Conservation (phyloP, 2,329 filamentous ascomycete genomes). For the Blastomyces parvus region DNA sequence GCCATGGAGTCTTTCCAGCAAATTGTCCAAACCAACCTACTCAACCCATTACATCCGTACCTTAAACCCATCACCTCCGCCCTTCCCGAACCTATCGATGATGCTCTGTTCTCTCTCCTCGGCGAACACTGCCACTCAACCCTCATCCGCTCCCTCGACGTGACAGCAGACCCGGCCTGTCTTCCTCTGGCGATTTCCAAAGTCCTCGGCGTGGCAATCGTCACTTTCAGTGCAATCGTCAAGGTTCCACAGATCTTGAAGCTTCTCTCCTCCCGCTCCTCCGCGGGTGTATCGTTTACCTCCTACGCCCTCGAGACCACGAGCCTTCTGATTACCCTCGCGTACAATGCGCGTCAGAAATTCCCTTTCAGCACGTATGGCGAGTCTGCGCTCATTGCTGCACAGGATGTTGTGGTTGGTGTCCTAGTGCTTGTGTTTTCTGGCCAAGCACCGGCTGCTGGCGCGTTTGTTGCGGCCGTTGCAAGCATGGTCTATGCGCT, state of each 20-base stretch:
- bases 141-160: slow-evolving; percentile 74
- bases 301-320: slow-evolving; percentile 87
- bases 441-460: slow-evolving; percentile 57
- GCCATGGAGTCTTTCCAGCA: slow-evolving; percentile 38
- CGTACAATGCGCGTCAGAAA: slow-evolving; percentile 81
- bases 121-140: slow-evolving; percentile 76
- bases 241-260: slow-evolving; percentile 97
- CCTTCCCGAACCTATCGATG: slow-evolving; percentile 63
- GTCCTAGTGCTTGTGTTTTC: slow-evolving; percentile 78
- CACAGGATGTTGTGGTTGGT: slow-evolving; percentile 85
- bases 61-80: slow-evolving; percentile 61
- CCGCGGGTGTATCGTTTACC: slow-evolving; percentile 76
- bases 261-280: slow-evolving; percentile 68
- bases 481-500: slow-evolving; percentile 60
- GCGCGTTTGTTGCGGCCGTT: slow-evolving; percentile 67
- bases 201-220: slow-evolving; percentile 84
- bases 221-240: slow-evolving; percentile 79
- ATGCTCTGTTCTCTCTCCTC: slow-evolving; percentile 69
- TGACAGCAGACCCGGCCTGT: slow-evolving; percentile 62
- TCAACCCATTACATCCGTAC: slow-evolving; percentile 37
- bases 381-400: slow-evolving; percentile 83
- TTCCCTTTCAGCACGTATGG: slow-evolving; percentile 97
- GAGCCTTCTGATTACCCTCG: slow-evolving; percentile 77
- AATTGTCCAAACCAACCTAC: slow-evolving; percentile 31
- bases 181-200: slow-evolving; percentile 87